Evolutionary conservation across 208 protist species (phyloP), one percentile per base, ranked within the genome.

Genomic region (Acanthamoeba healyi): DNA sequence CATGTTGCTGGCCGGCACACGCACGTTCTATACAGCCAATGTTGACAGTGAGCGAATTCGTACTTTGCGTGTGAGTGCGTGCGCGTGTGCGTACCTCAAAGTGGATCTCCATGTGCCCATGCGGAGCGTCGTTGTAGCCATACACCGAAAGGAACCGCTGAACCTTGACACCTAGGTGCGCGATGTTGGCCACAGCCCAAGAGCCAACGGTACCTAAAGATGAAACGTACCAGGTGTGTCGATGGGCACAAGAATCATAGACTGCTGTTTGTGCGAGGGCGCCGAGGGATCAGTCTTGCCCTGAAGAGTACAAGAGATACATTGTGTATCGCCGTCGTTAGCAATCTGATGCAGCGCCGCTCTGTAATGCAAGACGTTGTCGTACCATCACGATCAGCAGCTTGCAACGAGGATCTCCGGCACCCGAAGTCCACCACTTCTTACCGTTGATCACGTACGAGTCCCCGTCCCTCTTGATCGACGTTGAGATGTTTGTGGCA

Each of bases 201-300:
- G 24, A 2, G n/a, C 6, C 9, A 9, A 44, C 24, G 54, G 54
- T 29, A 40, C 17, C 67, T 2, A 36, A 77, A 40, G 38, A 29
- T 14, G 42, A 38, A 26, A 17, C 26, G 0, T 38, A 67, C 91
- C 91, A 6, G 91, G 86, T 24, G 95, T 79, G 77, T 98, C 96
- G 90, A 97, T 94, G 9, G 98, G 98, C n/a, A 98, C 97, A 9
- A 98, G 81, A 3, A 98, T 88, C 96, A 98, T 98, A 12, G 96
- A 97, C 65, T 98, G 98, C 94, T 96, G 97, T 46, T 87, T 9
- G 93, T 98, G 95, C 9, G 2, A n/a, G 40, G 67, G 44, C 10
- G 70, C 95, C 7, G 82, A 54, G n/a, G 79, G 12, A 24, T 95
- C 95, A 24, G 95, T 97, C 72, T 96, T 96, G 70, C 97, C 98